These are phyloP conservation scores for Pichia sp. DNA, from an alignment of 1,139 yeast genomes.

Conservation along the genomic window DNA sequence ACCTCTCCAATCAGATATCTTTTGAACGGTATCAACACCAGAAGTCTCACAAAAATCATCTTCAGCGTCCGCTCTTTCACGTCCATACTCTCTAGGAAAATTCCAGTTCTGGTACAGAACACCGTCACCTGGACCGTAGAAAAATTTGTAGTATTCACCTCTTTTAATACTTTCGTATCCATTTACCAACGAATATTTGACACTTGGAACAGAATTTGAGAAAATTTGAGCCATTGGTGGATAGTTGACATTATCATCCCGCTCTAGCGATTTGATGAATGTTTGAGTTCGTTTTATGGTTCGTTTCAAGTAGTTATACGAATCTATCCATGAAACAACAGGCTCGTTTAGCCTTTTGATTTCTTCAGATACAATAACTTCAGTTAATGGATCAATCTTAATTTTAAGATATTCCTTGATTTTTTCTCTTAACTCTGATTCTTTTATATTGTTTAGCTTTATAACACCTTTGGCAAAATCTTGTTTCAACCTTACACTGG, in stretches of 20 bases:
- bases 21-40: slow-evolving; percentile 3
- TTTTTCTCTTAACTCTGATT: slow-evolving; percentile 11
- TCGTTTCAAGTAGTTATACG: slow-evolving; percentile 53
- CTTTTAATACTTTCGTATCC: slow-evolving; percentile 53
- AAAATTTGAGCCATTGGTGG: slow-evolving; percentile 83
- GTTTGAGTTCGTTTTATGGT: slow-evolving; percentile 53
- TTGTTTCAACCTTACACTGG: slow-evolving; percentile 7
- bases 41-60: slow-evolving; percentile 2
- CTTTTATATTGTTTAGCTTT: slow-evolving; percentile 1
- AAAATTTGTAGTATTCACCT: slow-evolving; percentile 69
- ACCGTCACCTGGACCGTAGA: slow-evolving; percentile 90
- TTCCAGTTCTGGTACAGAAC: slow-evolving; percentile 79
- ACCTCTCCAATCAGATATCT: slow-evolving; percentile 8
- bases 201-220: slow-evolving; percentile 78
- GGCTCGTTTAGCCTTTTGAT: slow-evolving; percentile 15
- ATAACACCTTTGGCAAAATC: slow-evolving; percentile 6
- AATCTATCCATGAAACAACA: slow-evolving; percentile 42
- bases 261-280: slow-evolving; percentile 51
- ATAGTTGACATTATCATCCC: slow-evolving; percentile 41
- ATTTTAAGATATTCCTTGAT: slow-evolving; percentile 11
- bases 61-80: slow-evolving; percentile 3
- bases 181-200: slow-evolving; percentile 64
- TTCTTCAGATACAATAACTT: slow-evolving; percentile 12
- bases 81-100: slow-evolving; percentile 58
- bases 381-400: slow-evolving; percentile 14